phyloP scores from a whole-genome alignment of 495 filamentous ascomycete genomes.

The Talaromyces stipitatus region DNA sequence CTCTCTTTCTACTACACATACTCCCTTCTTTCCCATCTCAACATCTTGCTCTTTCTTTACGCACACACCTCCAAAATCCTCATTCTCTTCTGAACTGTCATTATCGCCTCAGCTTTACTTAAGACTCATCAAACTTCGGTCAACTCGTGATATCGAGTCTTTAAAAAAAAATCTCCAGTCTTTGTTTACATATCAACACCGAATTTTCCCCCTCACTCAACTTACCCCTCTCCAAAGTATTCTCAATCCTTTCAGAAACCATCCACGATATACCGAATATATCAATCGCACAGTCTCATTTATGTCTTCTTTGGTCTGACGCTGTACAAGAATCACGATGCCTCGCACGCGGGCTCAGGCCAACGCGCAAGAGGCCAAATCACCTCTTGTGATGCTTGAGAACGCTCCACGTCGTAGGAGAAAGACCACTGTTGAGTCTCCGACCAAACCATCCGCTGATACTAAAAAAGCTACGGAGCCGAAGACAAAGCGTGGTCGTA shows the following conservation, averaged over 20 bases:
- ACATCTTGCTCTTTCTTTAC: background rate
- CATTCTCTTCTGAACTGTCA: background rate
- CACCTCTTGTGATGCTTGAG: constrained; percentile 2
- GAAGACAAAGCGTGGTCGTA: constrained; percentile 1
- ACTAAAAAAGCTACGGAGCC: background rate
- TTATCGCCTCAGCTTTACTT: background rate
- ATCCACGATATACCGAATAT: background rate
- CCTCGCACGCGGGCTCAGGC: constrained; percentile 1
- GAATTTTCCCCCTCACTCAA: background rate
- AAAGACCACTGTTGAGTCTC: background rate
- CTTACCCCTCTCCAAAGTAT: background rate
- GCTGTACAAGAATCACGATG: background rate
- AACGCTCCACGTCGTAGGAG: background rate
- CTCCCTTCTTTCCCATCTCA: background rate
- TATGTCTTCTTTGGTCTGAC: background rate
- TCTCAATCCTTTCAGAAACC: background rate
- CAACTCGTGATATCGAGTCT: background rate
- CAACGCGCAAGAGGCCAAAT: background rate
- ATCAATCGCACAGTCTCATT: background rate
- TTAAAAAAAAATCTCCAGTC: background rate
- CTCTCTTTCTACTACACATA: background rate
- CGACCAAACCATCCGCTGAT: background rate
- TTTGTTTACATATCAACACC: background rate
- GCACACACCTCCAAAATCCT: background rate
- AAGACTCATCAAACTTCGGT: background rate